Evolutionary conservation across 2,329 filamentous ascomycete genomes (phyloP).

Genomic region (Pseudopithomyces maydicus): DNA sequence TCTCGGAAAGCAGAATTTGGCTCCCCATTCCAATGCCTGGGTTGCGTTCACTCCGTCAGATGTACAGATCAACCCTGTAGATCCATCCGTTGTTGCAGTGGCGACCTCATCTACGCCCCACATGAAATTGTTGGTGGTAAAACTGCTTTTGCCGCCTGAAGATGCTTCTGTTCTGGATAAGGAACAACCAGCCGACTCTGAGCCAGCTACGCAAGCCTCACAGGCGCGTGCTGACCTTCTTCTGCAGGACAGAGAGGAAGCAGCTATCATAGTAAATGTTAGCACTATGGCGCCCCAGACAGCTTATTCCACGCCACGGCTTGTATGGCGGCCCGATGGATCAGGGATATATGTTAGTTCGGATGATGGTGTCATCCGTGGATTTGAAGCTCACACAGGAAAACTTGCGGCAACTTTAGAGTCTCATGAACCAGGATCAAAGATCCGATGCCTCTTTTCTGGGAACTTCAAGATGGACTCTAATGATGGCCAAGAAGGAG

Average conservation of each 20-base stretch:
- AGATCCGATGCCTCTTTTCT: conserved; percentile 64
- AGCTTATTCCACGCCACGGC: conserved; percentile 65
- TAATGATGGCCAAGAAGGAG: conserved; percentile 24
- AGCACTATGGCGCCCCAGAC: conserved; percentile 68
- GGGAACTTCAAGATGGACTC: conserved; percentile 48
- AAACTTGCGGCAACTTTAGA: conserved; percentile 59
- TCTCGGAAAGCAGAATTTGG: conserved; percentile 64
- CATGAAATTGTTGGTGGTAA: conserved; percentile 66
- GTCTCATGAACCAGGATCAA: conserved; percentile 62
- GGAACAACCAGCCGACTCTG: conserved; percentile 8
- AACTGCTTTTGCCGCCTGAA: conserved; percentile 57
- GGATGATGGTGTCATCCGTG: conserved; percentile 66
- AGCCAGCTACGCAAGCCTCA: conserved; percentile 52
- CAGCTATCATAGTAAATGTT: conserved; percentile 64
- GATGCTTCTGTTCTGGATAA: conserved; percentile 8
- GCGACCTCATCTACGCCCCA: conserved; percentile 65
- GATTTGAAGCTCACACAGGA: conserved; percentile 63
- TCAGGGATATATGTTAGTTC: conserved; percentile 68
- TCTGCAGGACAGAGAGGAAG: conserved; percentile 61
- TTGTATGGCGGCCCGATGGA: conserved; percentile 66
- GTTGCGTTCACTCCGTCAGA: conserved; percentile 65
- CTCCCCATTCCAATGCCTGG: conserved; percentile 68
- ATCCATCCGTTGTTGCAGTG: conserved; percentile 61
- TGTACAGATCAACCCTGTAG: conserved; percentile 60
- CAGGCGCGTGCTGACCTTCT: conserved; percentile 58